Base-by-base conservation (phyloP, 1,284 basidiomycete genomes). In the Ustilago nuda region DNA sequence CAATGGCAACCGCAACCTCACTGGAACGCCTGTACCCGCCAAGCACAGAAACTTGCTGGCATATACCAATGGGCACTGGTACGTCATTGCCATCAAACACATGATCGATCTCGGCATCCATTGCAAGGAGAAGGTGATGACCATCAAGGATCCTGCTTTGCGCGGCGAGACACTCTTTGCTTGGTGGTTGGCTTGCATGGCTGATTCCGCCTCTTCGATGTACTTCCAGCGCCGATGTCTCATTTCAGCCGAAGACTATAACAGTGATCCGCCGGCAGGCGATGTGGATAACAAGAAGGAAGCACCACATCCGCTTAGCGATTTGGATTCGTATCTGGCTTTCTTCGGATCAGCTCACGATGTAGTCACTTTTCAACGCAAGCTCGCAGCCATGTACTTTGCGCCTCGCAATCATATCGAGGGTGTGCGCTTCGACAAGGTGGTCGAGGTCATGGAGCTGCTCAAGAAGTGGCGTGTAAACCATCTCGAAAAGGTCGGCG, bases 331-430 rank as follows among this genome's bases (percentile, higher is more conserved):
- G 57, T 77, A 77, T 43, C 41, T 70, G 59, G 70, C 66, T 17
- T 74, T 59, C 51, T 72, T 67, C 19, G 65, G 64, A 1, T 67
- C 72, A 2, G 30, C 54, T n/a, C 65, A 70, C 48, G 69, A 77
- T n/a, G 52, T 61, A 2, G 61, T 68, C 8, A 89, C 91, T 52
- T 92, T 93, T 75, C 90, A 91, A 46, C 91, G 94, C 48, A 89
- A 91, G 78, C 91, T 95, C 87, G 92, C 92, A 13, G 88, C 90
- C 54, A 89, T 91, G 63, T 88, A 95, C 15, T 96, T 92, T 91
- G 89, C 89, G 48, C 93, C 93, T 9, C 88, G 89, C 4, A 91
- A 91, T 9, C 91, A 92, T 72, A 88, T 89, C 8, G 90, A 92
- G 39, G 95, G 95, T 9, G 90, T 97, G 61, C 90, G 92, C 11